Evolutionary conservation across 495 filamentous ascomycete genomes (phyloP).

Genomic region (Penicillium taxi): DNA sequence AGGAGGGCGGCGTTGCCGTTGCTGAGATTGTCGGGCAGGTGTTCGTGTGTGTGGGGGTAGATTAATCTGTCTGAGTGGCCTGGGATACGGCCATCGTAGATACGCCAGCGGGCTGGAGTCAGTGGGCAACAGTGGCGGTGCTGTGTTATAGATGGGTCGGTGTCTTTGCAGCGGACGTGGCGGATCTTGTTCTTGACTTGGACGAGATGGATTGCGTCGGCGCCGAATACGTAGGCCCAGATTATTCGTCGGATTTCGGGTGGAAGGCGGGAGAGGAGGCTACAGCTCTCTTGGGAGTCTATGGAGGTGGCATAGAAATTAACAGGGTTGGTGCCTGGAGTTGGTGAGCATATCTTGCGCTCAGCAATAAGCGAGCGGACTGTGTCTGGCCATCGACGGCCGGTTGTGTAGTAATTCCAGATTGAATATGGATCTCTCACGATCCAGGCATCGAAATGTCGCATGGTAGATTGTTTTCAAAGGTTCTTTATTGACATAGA

Average conservation of each 20-base stretch:
- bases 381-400: conserved; percentile 35
- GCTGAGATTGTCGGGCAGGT: conserved; percentile 21
- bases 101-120: conserved; percentile 34
- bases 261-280: conserved; percentile 32
- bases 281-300: conserved; percentile 15
- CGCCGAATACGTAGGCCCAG: conserved; percentile 44
- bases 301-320: conserved; percentile 15
- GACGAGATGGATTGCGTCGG: conserved; percentile 35
- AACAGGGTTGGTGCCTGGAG: conserved; percentile 7
- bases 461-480: conserved; percentile 30
- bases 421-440: conserved; percentile 41
- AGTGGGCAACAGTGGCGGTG: conserved; percentile 35
- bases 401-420: conserved; percentile 38
- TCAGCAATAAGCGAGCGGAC: conserved; percentile 33
- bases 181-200: conserved; percentile 35
- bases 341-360: conserved; percentile 35
- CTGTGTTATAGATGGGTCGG: conserved; percentile 18
- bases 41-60: conserved; percentile 33
- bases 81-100: conserved; percentile 11
- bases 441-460: conserved; percentile 41
- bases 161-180: conserved; percentile 28
- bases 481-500: no score
- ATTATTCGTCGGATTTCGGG: conserved; percentile 50
- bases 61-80: conserved; percentile 23
- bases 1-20: conserved; percentile 24